A percentile compares a stretch with the other conserved stretches of the same genome.
phyloP scores from a whole-genome alignment of 805 yeast species.

The Hagleromyces aurorensis region DNA sequence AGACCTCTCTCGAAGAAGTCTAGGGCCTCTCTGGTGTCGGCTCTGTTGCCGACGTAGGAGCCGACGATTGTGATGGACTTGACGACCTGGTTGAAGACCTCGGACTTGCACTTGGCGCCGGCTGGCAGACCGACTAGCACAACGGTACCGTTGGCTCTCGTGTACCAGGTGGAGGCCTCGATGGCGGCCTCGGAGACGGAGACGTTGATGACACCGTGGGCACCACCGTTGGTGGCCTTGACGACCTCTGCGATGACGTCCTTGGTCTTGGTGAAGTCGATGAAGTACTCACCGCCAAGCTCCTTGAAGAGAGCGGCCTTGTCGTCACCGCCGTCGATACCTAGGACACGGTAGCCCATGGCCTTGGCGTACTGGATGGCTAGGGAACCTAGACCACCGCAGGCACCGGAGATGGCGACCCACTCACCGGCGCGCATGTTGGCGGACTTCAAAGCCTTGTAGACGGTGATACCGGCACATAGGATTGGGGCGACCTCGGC shows the following conservation, averaged over 20 bases:
- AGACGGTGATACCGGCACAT: constrained; percentile 88
- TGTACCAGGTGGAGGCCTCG: constrained; percentile 50
- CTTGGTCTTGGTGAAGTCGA: constrained; percentile 50
- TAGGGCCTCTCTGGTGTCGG: constrained; percentile 73
- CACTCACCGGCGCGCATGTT: constrained; percentile 61
- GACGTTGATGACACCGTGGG: constrained; percentile 69
- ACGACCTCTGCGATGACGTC: constrained; percentile 49
- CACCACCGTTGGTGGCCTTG: constrained; percentile 61
- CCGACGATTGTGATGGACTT: constrained; percentile 67
- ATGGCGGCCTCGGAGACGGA: constrained; percentile 68
- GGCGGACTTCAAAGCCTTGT: constrained; percentile 83
- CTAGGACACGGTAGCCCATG: constrained; percentile 67
- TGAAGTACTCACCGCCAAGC: constrained; percentile 60
- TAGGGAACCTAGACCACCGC: constrained; percentile 71
- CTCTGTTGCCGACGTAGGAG: constrained; percentile 84
- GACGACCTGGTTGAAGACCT: constrained; percentile 67
- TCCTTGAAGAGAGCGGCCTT: constrained; percentile 46
- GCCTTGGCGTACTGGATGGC: constrained; percentile 71
- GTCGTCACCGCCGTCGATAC: constrained; percentile 62
- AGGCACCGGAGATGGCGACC: constrained; percentile 74
- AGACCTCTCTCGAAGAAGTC: constrained; percentile 63
- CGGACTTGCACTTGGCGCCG: constrained; percentile 61
- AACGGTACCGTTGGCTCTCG: constrained; percentile 61
- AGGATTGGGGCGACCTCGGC: constrained; percentile 74
- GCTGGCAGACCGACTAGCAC: constrained; percentile 75